Base-by-base conservation (phyloP, 176 grass and related monocot genomes). In the Zoysia japonica region DNA sequence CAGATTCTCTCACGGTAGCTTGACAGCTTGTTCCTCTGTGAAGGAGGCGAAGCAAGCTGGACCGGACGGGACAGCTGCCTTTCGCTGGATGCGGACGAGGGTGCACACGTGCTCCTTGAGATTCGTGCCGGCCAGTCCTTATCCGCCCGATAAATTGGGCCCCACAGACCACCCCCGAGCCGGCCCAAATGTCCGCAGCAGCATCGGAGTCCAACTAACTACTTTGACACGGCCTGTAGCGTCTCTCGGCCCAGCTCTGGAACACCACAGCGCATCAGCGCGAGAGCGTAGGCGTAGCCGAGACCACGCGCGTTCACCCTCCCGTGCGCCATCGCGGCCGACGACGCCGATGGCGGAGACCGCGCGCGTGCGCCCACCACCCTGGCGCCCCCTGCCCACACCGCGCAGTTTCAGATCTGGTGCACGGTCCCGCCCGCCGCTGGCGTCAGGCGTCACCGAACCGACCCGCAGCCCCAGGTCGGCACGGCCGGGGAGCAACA, bases 81-180 rank as follows among this genome's bases (percentile, higher is more conserved):
- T 11, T 1, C 9, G 61, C n/a, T 13, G 78, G 16, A 37, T n/a
- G 66, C 28, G 60, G 65, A 28, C 59, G 4, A 57, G 14, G 55
- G 17, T 20, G 17, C 6, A 5, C 54, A 14, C 39, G 60, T 77
- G 38, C 20, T 76, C 67, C 37, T 53, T 12, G 60, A 77, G 80
- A 83, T 78, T 76, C 85, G 80, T 56, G 79, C 16, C 2, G 70
- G 3, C 7, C 19, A 20, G 53, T 11, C 42, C 69, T n/a, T 28
- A 20, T 28, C 57, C 57, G 3, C 10, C n/a, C 17, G 8, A 4
- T 3, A 0, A 10, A 11, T 35, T 11, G 7, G 19, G 59, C 8
- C 8, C 9, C 2, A 0, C 3, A 61, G 20, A 28, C 28, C 28
- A 9, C 0, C 1, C 2, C 2, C 56, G 2, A 19, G 5, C 2